These are phyloP conservation scores for Lodderomyces margitis DNA, from an alignment of 1,139 yeast genomes.

Conservation along the genomic window DNA sequence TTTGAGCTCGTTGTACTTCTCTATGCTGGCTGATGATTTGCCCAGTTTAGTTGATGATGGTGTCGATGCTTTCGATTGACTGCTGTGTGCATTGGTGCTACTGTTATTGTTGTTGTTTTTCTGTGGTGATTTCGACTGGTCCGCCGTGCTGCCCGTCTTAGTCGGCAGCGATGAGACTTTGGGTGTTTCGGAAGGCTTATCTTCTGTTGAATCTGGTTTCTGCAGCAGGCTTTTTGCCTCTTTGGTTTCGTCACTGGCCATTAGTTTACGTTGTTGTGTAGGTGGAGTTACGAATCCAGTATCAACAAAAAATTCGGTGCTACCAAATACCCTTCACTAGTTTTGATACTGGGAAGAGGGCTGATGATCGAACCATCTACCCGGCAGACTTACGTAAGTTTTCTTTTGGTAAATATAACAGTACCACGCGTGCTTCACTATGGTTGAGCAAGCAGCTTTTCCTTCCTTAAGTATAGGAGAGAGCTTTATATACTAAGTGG, in stretches of 20 bases:
- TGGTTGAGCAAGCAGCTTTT: too few relatives aligned
- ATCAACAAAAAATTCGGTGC: neutral
- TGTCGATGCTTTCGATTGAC: constrained; percentile 1
- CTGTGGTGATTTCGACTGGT: constrained; percentile 4
- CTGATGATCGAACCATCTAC: too few relatives aligned
- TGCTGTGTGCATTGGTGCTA: constrained; percentile 6
- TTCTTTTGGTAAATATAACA: too few relatives aligned
- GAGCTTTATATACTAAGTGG: too few relatives aligned
- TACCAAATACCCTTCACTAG: too few relatives aligned
- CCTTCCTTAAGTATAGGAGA: too few relatives aligned
- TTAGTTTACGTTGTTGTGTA: neutral
- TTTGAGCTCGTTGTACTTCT: constrained; percentile 67
- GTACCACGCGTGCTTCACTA: too few relatives aligned
- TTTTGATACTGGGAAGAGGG: too few relatives aligned
- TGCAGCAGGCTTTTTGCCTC: neutral
- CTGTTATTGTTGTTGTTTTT: constrained; percentile 1
- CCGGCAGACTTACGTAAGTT: too few relatives aligned
- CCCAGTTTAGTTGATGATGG: neutral
- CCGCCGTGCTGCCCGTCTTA: neutral
- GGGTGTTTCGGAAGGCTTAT: neutral
- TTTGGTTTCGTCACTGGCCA: neutral
- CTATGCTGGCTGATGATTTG: constrained; percentile 16
- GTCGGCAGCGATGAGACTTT: neutral
- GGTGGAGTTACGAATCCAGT: neutral
- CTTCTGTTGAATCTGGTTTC: neutral